Conservation (phyloP, 129 eudicot genomes). For the Arctium lappa region DNA sequence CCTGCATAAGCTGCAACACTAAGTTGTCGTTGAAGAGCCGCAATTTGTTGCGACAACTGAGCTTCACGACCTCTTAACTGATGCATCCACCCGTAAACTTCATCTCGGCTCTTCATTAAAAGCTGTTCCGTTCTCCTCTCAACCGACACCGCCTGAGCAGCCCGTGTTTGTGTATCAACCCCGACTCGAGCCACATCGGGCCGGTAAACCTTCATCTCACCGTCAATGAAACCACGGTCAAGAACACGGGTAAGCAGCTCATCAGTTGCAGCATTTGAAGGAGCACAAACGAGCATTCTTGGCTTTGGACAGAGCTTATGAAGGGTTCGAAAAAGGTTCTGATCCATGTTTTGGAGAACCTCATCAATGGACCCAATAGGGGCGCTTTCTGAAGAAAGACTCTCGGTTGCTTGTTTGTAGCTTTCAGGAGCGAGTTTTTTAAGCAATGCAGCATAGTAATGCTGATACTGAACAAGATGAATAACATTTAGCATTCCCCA, state of each 20-base stretch:
- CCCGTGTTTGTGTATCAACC: slow-evolving; percentile 91
- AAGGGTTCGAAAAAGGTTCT: slow-evolving; percentile 85
- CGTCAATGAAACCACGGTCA: slow-evolving; percentile 96
- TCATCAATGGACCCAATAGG: slow-evolving; percentile 79
- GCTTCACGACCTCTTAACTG: slow-evolving; percentile 68
- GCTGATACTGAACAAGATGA: slow-evolving; percentile 97
- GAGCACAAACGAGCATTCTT: slow-evolving; percentile 97
- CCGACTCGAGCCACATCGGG: slow-evolving; percentile 99
- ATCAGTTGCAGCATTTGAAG: slow-evolving; percentile 98
- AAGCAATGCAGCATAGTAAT: slow-evolving; percentile 81
- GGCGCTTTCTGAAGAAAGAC: slow-evolving; percentile 42
- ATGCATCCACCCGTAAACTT: slow-evolving; percentile 74
- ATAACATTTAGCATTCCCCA: slow-evolving; percentile 99
- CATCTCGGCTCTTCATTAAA: slow-evolving; percentile 65
- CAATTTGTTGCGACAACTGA: slow-evolving; percentile 77
- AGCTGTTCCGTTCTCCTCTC: slow-evolving; percentile 95
- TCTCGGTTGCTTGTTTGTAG: slow-evolving; percentile 79
- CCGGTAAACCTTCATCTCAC: slow-evolving; percentile 95
- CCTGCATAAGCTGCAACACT: slow-evolving; percentile 70
- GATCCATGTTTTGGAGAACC: slow-evolving; percentile 95
- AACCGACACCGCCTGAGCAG: slow-evolving; percentile 97
- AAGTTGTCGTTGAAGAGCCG: slow-evolving; percentile 68
- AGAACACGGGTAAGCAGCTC: slow-evolving; percentile 94
- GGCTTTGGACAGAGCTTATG: slow-evolving; percentile 97
- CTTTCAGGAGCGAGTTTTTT: slow-evolving; percentile 98